Base-by-base conservation (phyloP, 164 flowering plant species). In the Piper longum region DNA sequence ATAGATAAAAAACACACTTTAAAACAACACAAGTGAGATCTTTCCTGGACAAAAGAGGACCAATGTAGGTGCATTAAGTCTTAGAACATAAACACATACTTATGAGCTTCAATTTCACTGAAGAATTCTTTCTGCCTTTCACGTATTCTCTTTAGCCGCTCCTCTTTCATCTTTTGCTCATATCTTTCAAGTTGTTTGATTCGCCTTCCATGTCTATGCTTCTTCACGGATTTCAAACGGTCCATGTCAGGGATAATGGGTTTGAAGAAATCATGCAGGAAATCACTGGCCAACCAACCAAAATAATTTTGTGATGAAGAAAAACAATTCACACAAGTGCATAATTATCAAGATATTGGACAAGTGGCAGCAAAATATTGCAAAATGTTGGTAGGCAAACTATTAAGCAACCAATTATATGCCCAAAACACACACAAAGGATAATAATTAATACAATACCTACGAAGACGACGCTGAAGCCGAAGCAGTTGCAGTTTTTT, bases 91-190 rank as follows among this genome's bases (percentile, higher is more conserved):
- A 52, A 67, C 12, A 73, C 85, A 64, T 76, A 95, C 99, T 84
- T 91, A 84, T 95, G 99, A 71, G 78, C 75, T 81, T 95, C 99
- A 56, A 95, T 70, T 71, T 91, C 97, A 68, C 83, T 72, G 70
- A 95, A 95, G 78, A 95, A 95, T 63, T 95, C 97, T 79, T 90
- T 95, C 78, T 95, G 99, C 81, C 97, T 84, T 80, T 90, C 97
- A 62, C 93, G 84, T 42, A 85, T 81, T 74, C 99, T 83, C 86
- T 85, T 95, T 68, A 83, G 93, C 39, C 99, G 83, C 75, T 95
- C 99, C 80, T 95, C 99, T 80, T 91, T 95, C 99, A 90, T 90
- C 74, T 78, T 88, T 77, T 83, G 91, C 75, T 95, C 99, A 79
- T 66, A 88, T 67, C 78, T 95, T 71, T 95, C 99, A 43, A 91